Conservation (phyloP, 2,329 filamentous ascomycete genomes). For the Colletotrichum costaricense region DNA sequence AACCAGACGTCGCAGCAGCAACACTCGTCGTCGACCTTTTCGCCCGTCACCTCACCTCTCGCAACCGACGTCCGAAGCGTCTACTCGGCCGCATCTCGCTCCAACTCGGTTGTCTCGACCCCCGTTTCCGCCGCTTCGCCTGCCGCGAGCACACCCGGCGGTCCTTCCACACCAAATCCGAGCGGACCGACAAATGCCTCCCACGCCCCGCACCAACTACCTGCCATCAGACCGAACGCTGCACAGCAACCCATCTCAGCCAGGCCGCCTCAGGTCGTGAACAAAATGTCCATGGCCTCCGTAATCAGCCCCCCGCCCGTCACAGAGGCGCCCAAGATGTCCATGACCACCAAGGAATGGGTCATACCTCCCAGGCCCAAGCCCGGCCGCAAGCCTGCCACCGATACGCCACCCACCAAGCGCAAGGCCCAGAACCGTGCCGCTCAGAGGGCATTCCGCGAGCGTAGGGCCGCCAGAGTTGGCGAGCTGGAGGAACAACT, state of each 20-base stretch:
- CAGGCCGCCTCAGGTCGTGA: conserved; percentile 42
- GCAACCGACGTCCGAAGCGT: conserved; percentile 20
- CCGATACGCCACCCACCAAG: conserved; percentile 92
- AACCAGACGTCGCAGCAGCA: conserved; percentile 1
- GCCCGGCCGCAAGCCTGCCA: conserved; percentile 93
- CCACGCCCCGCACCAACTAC: conserved; percentile 29
- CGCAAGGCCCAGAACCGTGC: conserved; percentile 94
- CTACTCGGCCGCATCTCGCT: conserved; percentile 20
- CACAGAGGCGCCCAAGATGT: conserved; percentile 58
- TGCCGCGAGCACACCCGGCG: conserved; percentile 18
- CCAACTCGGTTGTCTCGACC: conserved; percentile 29
- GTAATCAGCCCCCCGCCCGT: conserved; percentile 54
- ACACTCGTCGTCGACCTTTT: conserved; percentile 15
- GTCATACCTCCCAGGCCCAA: conserved; percentile 85
- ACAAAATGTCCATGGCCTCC: conserved; percentile 61
- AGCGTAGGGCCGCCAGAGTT: conserved; percentile 86
- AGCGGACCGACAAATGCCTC: conserved; percentile 34
- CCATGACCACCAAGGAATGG: conserved; percentile 86
- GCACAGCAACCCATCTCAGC: conserved; percentile 45
- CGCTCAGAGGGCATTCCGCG: conserved; percentile 90
- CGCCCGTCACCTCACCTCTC: conserved; percentile 24
- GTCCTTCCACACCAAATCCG: conserved; percentile 25
- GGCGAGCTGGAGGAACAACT: conserved; percentile 78
- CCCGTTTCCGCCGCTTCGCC: conserved; percentile 29
- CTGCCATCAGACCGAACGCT: conserved; percentile 37